These are phyloP conservation scores for Pezicula radicicola DNA, from an alignment of 2,329 filamentous ascomycete species.

Conservation along the genomic window DNA sequence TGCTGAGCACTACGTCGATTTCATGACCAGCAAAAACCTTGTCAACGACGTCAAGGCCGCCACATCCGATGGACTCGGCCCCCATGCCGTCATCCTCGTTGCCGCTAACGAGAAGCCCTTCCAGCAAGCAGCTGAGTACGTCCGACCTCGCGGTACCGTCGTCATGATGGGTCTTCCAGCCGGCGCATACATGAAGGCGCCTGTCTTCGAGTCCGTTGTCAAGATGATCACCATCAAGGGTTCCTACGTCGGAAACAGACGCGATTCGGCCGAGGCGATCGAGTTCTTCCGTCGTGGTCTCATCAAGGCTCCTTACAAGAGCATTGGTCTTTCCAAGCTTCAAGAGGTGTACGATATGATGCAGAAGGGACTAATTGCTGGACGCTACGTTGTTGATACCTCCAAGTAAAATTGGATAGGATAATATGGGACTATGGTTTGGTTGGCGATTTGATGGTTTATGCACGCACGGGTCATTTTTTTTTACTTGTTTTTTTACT, in stretches of 20 bases:
- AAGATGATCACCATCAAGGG: slow-evolving; percentile 92
- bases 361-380: slow-evolving; percentile 68
- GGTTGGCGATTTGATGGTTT: background rate
- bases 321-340: slow-evolving; percentile 75
- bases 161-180: slow-evolving; percentile 88
- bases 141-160: slow-evolving; percentile 77
- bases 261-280: slow-evolving; percentile 83
- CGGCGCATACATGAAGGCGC: slow-evolving; percentile 73
- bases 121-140: slow-evolving; percentile 87
- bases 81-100: slow-evolving; percentile 82
- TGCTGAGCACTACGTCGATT: slow-evolving; percentile 75
- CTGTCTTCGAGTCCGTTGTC: slow-evolving; percentile 86
- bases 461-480: background rate
- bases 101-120: slow-evolving; percentile 90
- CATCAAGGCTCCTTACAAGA: slow-evolving; percentile 86
- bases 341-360: slow-evolving; percentile 77
- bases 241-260: slow-evolving; percentile 89
- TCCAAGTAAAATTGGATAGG: slow-evolving; percentile 44
- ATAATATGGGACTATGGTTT: background rate
- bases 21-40: slow-evolving; percentile 69
- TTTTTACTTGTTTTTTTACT: background rate
- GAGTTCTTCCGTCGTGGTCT: slow-evolving; percentile 84
- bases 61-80: slow-evolving; percentile 77
- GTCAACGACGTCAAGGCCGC: slow-evolving; percentile 81
- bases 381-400: slow-evolving; percentile 76